Conservation (phyloP, 192 early-diverging fungal species). For the Coemansia sp. region DNA sequence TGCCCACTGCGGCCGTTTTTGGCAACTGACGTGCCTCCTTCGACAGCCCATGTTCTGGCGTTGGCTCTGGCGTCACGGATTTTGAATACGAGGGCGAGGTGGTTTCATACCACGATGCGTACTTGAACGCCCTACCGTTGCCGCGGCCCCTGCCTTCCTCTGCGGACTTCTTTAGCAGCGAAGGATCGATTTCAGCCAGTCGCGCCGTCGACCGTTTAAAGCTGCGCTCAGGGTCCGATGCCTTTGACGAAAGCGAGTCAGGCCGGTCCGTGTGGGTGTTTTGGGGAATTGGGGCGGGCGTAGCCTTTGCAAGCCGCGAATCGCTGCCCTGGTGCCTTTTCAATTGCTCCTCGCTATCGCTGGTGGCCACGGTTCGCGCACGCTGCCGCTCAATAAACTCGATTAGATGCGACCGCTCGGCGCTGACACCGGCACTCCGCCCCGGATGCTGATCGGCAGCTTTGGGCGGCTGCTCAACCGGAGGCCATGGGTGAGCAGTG, state of each 20-base stretch:
- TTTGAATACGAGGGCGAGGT: too few species aligned
- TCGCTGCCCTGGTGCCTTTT: too few species aligned
- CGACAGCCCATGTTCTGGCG: too few species aligned
- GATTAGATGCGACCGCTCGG: slow-evolving; percentile 34
- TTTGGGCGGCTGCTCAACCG: too few species aligned
- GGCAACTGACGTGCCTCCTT: too few species aligned
- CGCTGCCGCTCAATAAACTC: slow-evolving; percentile 45
- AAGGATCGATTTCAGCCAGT: slow-evolving; percentile 22
- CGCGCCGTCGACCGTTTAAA: slow-evolving; percentile 45
- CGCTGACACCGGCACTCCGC: not conserved
- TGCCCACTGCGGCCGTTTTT: too few species aligned
- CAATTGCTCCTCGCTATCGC: not conserved
- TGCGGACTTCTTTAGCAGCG: not conserved
- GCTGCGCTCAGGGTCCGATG: slow-evolving; percentile 37
- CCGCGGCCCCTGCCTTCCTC: not conserved
- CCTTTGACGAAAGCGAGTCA: not conserved
- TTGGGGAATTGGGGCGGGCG: not conserved
- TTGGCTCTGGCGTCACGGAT: too few species aligned
- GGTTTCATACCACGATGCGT: slow-evolving; percentile 23
- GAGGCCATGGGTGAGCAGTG: not conserved
- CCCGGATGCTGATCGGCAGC: too few species aligned
- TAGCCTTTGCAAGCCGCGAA: not conserved
- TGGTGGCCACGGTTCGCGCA: slow-evolving; percentile 7
- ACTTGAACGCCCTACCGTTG: not conserved
- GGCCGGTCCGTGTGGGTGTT: not conserved